A percentile compares a stretch with the other conserved stretches of the same genome.
phyloP scores from a whole-genome alignment of 2,329 filamentous ascomycete species.

The Verticillium longisporum region DNA sequence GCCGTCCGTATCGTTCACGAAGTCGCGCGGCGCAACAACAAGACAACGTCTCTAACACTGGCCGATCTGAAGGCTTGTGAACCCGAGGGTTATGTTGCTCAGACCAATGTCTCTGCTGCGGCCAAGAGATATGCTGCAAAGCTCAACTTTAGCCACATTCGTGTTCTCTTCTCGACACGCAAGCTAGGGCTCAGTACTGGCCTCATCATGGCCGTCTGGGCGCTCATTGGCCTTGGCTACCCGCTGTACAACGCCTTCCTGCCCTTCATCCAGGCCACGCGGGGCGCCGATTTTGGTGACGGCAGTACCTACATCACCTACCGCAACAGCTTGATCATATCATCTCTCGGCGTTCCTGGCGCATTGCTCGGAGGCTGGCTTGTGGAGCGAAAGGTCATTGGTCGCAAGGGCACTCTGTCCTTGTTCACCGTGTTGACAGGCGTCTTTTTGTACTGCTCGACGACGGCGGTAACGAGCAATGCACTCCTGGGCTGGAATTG shows the following conservation, averaged over 20 bases:
- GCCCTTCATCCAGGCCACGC: constrained; percentile 64
- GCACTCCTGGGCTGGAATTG: constrained; percentile 71
- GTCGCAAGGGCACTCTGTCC: constrained; percentile 65
- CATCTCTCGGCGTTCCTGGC: constrained; percentile 65
- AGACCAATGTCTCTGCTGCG: constrained; percentile 35
- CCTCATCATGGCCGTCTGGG: constrained; percentile 68
- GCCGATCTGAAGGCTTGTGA: constrained; percentile 57
- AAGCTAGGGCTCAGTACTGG: constrained; percentile 61
- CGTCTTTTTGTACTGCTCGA: constrained; percentile 64
- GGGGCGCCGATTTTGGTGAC: constrained; percentile 64
- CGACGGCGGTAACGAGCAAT: constrained; percentile 58
- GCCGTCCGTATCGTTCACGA: constrained; percentile 65
- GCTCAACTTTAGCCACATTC: constrained; percentile 56
- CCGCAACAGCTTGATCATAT: constrained; percentile 71
- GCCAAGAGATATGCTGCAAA: constrained; percentile 59
- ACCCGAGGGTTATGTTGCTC: constrained; percentile 40
- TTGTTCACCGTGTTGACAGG: constrained; percentile 61
- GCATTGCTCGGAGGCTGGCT: constrained; percentile 63
- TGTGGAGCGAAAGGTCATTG: constrained; percentile 61
- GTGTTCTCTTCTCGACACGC: constrained; percentile 58
- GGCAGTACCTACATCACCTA: constrained; percentile 69
- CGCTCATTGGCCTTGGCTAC: constrained; percentile 67
- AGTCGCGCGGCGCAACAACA: constrained; percentile 65
- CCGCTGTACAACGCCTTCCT: constrained; percentile 76
- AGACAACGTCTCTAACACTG: constrained; percentile 46